These are phyloP conservation scores for Jacaranda mimosifolia DNA, from an alignment of 257 asterid species.

Conservation along the genomic window DNA sequence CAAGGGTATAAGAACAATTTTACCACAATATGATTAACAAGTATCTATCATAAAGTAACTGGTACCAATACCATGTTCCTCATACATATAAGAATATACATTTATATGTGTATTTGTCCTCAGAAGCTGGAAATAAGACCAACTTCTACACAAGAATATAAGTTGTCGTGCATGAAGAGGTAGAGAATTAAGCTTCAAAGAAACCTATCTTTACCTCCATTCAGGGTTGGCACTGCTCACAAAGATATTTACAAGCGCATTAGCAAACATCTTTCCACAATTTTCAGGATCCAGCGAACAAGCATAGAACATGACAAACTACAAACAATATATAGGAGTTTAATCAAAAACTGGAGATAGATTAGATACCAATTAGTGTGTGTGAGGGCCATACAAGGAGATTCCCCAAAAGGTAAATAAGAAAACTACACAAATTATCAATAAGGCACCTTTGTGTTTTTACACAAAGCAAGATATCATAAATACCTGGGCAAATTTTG, in stretches of 20 bases:
- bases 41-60: constrained; percentile 15
- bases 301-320: constrained; percentile 94
- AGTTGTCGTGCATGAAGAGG: not conserved
- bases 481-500: constrained; percentile 94
- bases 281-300: constrained; percentile 93
- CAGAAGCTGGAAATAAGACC: not conserved
- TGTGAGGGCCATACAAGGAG: constrained; percentile 24
- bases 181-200: constrained; percentile 25
- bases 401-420: constrained; percentile 1
- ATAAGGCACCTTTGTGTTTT: not conserved
- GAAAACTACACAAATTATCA: not conserved
- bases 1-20: not conserved
- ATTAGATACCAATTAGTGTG: constrained; percentile 8
- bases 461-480: constrained; percentile 5
- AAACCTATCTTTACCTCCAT: constrained; percentile 63
- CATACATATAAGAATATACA: constrained; percentile 3
- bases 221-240: constrained; percentile 56
- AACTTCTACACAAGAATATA: constrained; percentile 3
- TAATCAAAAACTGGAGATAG: constrained; percentile 4
- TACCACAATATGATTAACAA: not conserved
- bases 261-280: constrained; percentile 74
- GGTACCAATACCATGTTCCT: not conserved
- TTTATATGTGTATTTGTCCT: not conserved
- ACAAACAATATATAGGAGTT: constrained; percentile 36
- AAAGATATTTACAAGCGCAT: constrained; percentile 58